Evolutionary conservation across 805 yeast species (phyloP).

Genomic region (Geotrichum ghanense): DNA sequence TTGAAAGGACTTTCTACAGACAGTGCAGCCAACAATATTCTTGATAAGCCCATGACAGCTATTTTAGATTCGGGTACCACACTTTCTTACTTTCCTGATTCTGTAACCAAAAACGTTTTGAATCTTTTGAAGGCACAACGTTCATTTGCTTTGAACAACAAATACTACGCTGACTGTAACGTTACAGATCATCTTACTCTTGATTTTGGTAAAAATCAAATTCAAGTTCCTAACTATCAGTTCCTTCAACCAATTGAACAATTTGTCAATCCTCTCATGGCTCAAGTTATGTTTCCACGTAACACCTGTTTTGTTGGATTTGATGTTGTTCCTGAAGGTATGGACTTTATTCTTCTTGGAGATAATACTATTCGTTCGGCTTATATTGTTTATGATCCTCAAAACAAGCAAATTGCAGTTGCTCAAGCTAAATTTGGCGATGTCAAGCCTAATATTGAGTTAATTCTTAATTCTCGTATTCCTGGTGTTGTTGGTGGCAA

Average conservation of each 20-base stretch:
- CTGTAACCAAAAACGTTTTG: constrained; percentile 24
- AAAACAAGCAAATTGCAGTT: neutral
- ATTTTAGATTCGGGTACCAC: constrained; percentile 48
- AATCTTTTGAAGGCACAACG: constrained; percentile 28
- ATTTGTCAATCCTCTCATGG: constrained; percentile 21
- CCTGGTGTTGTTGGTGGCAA: constrained; percentile 1
- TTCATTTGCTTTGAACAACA: constrained; percentile 23
- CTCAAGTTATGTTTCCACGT: constrained; percentile 23
- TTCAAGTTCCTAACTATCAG: constrained; percentile 23
- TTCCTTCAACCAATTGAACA: constrained; percentile 26
- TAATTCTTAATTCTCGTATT: neutral
- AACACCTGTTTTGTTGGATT: constrained; percentile 23
- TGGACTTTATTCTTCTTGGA: constrained; percentile 38
- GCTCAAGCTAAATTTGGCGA: neutral
- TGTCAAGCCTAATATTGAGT: neutral
- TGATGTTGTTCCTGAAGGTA: constrained; percentile 23
- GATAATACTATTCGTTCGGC: constrained; percentile 49
- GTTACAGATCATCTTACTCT: constrained; percentile 20
- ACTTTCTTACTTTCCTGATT: constrained; percentile 35
- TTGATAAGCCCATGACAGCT: constrained; percentile 25
- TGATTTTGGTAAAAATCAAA: constrained; percentile 21
- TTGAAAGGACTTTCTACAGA: constrained; percentile 17
- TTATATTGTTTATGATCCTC: constrained; percentile 46
- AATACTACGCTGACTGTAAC: constrained; percentile 28
- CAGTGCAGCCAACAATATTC: constrained; percentile 9